phyloP scores from a whole-genome alignment of 805 yeast genomes.

The Monosporozyma siamensis region DNA sequence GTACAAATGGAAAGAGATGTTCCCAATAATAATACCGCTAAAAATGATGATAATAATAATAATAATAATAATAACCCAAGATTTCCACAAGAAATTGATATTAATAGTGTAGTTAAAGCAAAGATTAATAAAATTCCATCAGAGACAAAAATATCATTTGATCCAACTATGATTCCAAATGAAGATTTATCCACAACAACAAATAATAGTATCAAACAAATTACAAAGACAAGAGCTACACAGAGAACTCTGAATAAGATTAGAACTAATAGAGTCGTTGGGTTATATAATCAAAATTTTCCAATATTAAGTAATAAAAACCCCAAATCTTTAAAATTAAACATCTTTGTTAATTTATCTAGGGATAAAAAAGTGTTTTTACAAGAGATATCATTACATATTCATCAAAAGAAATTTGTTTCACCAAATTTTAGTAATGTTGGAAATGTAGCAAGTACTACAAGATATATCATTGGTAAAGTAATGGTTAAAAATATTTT shows the following conservation, averaged over 20 bases:
- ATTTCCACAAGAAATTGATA: neutral
- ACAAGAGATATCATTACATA: conserved; percentile 18
- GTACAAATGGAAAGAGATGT: too few species aligned
- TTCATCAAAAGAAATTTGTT: conserved; percentile 6
- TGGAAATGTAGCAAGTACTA: neutral
- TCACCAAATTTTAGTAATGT: conserved; percentile 1
- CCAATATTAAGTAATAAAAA: conserved; percentile 23
- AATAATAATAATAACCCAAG: neutral
- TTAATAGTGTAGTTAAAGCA: neutral
- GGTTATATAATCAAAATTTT: conserved; percentile 22
- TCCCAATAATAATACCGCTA: too few species aligned
- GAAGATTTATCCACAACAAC: neutral
- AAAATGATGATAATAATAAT: neutral
- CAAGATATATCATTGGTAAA: conserved; percentile 48
- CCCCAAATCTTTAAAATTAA: conserved; percentile 21
- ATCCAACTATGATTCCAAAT: neutral
- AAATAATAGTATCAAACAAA: conserved; percentile 1
- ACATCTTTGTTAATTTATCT: conserved; percentile 24
- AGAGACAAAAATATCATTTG: neutral
- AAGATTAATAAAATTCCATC: neutral
- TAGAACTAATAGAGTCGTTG: conserved; percentile 13
- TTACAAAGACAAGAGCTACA: neutral
- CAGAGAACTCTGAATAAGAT: neutral
- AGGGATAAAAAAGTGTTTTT: conserved; percentile 18
- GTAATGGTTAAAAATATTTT: conserved; percentile 71